Percentiles rank a stretch among this genome's conserved stretches.
Evolutionary conservation across 2,329 filamentous ascomycete species (phyloP).

Genomic region (Alternaria dauci): DNA sequence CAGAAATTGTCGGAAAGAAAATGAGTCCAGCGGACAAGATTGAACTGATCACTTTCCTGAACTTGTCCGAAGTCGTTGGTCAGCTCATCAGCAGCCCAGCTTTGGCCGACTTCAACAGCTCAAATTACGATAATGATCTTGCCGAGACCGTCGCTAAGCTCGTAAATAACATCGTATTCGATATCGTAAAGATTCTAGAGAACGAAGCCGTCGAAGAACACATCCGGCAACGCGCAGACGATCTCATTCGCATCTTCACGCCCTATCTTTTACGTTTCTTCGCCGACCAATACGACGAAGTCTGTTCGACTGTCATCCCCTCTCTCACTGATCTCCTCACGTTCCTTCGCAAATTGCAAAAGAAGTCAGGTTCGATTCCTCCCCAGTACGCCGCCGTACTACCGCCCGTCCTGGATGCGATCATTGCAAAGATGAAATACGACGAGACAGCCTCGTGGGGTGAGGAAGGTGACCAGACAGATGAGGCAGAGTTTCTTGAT

Average conservation of each 20-base stretch:
- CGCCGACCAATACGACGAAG: constrained; percentile 96
- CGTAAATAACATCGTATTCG: constrained; percentile 86
- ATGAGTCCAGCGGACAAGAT: constrained; percentile 96
- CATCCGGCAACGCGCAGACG: constrained; percentile 77
- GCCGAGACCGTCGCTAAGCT: constrained; percentile 95
- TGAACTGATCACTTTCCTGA: constrained; percentile 90
- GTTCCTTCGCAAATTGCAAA: constrained; percentile 83
- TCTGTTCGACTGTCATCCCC: constrained; percentile 94
- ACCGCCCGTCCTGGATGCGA: constrained; percentile 85
- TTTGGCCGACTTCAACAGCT: constrained; percentile 78
- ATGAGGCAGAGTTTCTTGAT: constrained; percentile 97
- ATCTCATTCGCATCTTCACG: constrained; percentile 82
- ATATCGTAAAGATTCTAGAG: constrained; percentile 87
- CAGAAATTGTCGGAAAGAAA: constrained; percentile 96
- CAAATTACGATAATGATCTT: constrained; percentile 92
- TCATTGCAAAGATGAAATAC: constrained; percentile 96
- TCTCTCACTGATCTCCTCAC: constrained; percentile 91
- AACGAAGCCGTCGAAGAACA: constrained; percentile 69
- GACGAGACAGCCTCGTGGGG: constrained; percentile 95
- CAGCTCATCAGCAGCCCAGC: constrained; percentile 86
- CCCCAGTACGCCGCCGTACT: constrained; percentile 82
- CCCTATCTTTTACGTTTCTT: constrained; percentile 93
- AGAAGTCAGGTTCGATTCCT: constrained; percentile 69
- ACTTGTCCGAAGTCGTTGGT: constrained; percentile 82
- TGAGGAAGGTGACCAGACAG: constrained; percentile 90